Percentiles rank a stretch among this genome's conserved stretches.
Evolutionary conservation across 768 basidiomycete genomes (phyloP).

Genomic region (Tylopilus rubrobrunneus): DNA sequence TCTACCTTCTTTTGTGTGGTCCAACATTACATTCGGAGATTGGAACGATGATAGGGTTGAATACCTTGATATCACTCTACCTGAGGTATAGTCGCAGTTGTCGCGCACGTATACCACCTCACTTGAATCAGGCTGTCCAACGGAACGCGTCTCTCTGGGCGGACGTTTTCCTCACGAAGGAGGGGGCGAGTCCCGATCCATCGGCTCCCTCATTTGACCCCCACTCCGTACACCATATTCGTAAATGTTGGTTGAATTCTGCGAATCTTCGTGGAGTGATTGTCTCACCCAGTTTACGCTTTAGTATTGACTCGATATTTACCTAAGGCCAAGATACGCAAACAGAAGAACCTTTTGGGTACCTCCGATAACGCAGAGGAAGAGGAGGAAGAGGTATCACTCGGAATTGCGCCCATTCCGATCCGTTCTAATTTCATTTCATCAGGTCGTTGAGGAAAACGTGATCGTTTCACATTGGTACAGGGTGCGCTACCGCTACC

Average conservation of each 20-base stretch:
- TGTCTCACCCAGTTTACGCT: constrained; percentile 2
- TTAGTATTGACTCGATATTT: constrained; percentile 85
- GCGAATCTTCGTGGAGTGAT: not conserved
- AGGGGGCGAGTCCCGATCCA: constrained; percentile 65
- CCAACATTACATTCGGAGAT: constrained; percentile 74
- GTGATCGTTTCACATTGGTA: constrained; percentile 84
- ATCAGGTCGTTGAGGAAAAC: constrained; percentile 40
- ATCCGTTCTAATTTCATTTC: constrained; percentile 7
- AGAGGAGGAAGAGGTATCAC: constrained; percentile 48
- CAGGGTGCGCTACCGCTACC: constrained; percentile 39
- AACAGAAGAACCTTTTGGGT: constrained; percentile 76
- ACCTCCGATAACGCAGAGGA: constrained; percentile 36
- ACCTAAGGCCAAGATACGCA: constrained; percentile 66
- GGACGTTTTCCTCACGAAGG: constrained; percentile 70
- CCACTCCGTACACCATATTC: constrained; percentile 59
- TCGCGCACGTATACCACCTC: constrained; percentile 1
- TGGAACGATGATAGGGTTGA: constrained; percentile 59
- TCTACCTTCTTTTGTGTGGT: constrained; percentile 72
- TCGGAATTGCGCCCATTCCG: not conserved
- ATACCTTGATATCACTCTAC: constrained; percentile 60
- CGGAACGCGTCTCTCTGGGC: constrained; percentile 81
- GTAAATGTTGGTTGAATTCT: constrained; percentile 57
- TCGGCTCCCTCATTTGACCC: constrained; percentile 48
- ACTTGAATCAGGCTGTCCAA: constrained; percentile 56
- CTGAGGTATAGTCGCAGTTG: constrained; percentile 45